Base-by-base conservation (phyloP, 148 eudicot species). In the Chenopodium berlandieri region DNA sequence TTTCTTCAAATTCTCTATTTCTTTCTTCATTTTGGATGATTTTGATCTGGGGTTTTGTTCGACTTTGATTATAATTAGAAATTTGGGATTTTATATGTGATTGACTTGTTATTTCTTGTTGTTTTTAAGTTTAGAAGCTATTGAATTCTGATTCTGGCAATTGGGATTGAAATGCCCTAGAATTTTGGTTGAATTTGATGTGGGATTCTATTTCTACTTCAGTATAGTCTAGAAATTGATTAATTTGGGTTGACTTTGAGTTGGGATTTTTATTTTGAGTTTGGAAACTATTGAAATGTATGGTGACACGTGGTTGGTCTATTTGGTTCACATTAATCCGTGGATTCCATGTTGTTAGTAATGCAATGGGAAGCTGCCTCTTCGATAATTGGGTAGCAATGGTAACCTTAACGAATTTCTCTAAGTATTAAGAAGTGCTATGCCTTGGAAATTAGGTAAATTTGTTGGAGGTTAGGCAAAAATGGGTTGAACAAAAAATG, bases 41-140 rank as follows among this genome's bases (percentile, higher is more conserved):
- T 16, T 82, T 83, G 74, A 78, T 81, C 52, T 73, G 81, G 67
- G 77, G 63, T 83, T 83, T 66, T 30, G 1, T 77, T 66, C 63
- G 69, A 60, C 60, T 71, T 71, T 17, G 19, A 60, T n/a, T 0
- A 4, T 9, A n/a, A 44, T 67, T 2, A 8, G 50, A 74, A 48
- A 20, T 4, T 13, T 40, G 8, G 32, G 69, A 16, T 16, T 80
- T 19, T 52, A 20, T 3, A 4, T 76, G 34, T 71, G 75, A 31
- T 76, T 17, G 52, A 47, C 40, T 67, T 58, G 34, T 27, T 2
- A 58, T 2, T 5, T 65, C 27, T 66, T 65, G 73, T 23, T 67
- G 72, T 66, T 67, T 77, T 63, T 75, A n/a, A 12, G 20, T 12
- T 19, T 77, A 19, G 12, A 44, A 19, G 30, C 65, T 77, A 50